Evolutionary conservation across 2,329 filamentous ascomycete genomes (phyloP).

Genomic region (Epichloe bromicola): DNA sequence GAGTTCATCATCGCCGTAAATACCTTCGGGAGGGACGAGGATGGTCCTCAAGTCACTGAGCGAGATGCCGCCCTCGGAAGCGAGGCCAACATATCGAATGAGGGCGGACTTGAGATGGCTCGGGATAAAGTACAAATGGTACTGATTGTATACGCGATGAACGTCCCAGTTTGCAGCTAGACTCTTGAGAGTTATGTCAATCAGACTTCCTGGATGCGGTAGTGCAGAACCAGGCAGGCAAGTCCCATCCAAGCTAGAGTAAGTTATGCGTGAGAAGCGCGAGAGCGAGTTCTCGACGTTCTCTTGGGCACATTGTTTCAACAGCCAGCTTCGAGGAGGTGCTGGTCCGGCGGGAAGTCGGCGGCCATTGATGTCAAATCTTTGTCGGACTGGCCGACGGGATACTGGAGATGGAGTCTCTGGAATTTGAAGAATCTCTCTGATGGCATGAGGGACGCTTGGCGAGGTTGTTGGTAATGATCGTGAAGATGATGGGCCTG

Average conservation of each 20-base stretch:
- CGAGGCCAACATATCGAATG: constrained; percentile 34
- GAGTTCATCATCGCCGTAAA: constrained; percentile 14
- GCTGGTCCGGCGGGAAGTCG: constrained; percentile 45
- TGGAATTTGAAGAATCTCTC: constrained; percentile 45
- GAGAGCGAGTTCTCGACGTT: constrained; percentile 6
- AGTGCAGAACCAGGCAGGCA: constrained; percentile 32
- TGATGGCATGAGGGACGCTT: constrained; percentile 46
- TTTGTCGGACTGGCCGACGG: constrained; percentile 27
- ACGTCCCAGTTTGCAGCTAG: constrained; percentile 42
- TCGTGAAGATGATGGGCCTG: constrained; percentile 15
- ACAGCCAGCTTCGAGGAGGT: constrained; percentile 43
- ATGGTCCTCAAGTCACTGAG: constrained; percentile 36
- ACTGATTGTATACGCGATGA: constrained; percentile 41
- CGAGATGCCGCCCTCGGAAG: constrained; percentile 33
- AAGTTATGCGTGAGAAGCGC: constrained; percentile 12
- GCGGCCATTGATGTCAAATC: constrained; percentile 33
- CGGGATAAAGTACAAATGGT: constrained; percentile 43
- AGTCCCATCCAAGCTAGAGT: constrained; percentile 9
- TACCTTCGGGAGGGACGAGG: constrained; percentile 22
- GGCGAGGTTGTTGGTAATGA: constrained; percentile 24
- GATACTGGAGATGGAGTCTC: constrained; percentile 40
- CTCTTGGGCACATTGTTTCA: constrained; percentile 13
- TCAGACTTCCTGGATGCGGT: constrained; percentile 34
- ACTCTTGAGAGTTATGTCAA: constrained; percentile 35
- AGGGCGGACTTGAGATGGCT: constrained; percentile 38